Base-by-base conservation (phyloP, 208 protist genomes). In the Crithidia brevicula region DNA sequence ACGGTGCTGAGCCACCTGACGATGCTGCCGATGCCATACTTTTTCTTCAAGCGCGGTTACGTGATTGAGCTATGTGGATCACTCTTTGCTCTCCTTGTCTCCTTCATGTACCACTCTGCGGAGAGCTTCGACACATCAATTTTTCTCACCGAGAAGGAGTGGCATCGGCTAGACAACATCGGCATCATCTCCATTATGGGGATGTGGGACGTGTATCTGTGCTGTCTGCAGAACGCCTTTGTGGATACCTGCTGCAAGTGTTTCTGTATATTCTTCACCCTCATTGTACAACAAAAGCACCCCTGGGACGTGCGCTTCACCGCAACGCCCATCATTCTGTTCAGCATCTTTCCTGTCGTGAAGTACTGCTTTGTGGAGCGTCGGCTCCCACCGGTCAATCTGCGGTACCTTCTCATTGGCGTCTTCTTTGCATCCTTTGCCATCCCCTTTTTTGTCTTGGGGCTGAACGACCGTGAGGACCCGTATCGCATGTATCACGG, bases 111-210 rank as follows among this genome's bases (percentile, higher is more conserved):
- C 61, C 88, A 93, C 71, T 72, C 74, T 1, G 82, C 82, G 42
- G 77, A 95, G 40, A 80, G 71, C 45, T 84, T 92, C 36, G 43
- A 70, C 31, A 61, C 52, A 6, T n/a, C 33, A 3, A 75, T 95
- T 30, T 82, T 93, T 30, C 62, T 93, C 27, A 74, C 78, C 3
- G 83, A 92, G 57, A 60, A 71, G 36, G 68, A 83, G 66, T 95
- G 87, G 88, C 90, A 95, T 51, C 77, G 78, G 0, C 69, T 95
- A 2, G 87, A 93, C 67, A 95, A 95, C 59, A 68, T 95, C 33
- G 72, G 70, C 23, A 77, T 83, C 11, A 67, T 93, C 43, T 59
- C 77, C 28, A 67, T 68, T 8, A 45, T 91, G 4, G 85, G 86
- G 3, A 78, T 86, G 30, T 83, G 81, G 77, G 79, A 61, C 40